Conservation (phyloP, 192 early-diverging fungal genomes). For the Backusella morwellensis region DNA sequence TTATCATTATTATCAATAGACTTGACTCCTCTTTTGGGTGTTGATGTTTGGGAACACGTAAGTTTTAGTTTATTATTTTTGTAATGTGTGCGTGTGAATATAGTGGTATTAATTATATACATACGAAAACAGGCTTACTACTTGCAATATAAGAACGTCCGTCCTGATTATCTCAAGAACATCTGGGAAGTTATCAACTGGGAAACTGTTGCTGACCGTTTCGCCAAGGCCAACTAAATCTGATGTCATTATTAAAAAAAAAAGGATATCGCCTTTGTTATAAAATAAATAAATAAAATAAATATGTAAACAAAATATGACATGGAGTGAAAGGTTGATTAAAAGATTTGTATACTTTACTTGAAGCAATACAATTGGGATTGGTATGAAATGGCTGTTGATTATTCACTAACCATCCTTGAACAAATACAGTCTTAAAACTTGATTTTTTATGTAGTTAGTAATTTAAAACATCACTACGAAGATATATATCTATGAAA, state of each 20-base stretch:
- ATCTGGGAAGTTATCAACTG: conserved; percentile 98
- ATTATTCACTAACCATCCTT: background rate
- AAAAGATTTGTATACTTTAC: background rate
- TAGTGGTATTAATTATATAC: conserved; percentile 7
- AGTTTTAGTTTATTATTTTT: conserved; percentile 9
- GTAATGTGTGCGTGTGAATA: background rate
- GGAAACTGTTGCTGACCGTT: conserved; percentile 90
- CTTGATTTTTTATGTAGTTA: background rate
- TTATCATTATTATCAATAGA: conserved; percentile 35
- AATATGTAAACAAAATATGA: background rate
- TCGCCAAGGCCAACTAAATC: conserved; percentile 62
- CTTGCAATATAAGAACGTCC: conserved; percentile 96
- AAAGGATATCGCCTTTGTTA: background rate
- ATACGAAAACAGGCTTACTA: conserved; percentile 74
- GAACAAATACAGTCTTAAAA: background rate
- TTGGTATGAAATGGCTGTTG: background rate
- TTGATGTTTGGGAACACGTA: conserved; percentile 95
- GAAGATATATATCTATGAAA: background rate
- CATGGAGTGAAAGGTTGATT: background rate
- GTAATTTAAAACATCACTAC: background rate
- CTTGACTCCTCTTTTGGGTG: conserved; percentile 80
- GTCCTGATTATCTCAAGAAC: conserved; percentile 93
- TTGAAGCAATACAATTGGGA: background rate
- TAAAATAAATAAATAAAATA: background rate
- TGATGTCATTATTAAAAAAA: background rate